Evolutionary conservation across 176 grass and related monocot species (phyloP), one percentile per base, ranked within the genome.

Genomic region (Oryza officinalis): DNA sequence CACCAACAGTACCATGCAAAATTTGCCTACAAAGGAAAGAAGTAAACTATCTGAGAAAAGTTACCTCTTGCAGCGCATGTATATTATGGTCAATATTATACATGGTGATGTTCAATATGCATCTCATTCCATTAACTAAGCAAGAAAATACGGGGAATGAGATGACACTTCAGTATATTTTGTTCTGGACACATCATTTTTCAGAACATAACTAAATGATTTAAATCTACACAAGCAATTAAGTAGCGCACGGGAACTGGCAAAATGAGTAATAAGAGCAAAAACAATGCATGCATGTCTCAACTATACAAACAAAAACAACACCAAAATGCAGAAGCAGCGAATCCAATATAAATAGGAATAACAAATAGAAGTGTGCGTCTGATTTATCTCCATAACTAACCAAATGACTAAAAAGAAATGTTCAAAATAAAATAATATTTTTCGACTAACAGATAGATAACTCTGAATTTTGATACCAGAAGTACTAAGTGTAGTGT

Each of bases 1-100:
- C 91, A 89, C 91, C 97, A 86, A 86, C 78, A 67, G 84, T 63
- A 76, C 93, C 97, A 89, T 94, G 97, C 84, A 99, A 89, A 82
- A 94, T 84, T 92, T 96, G 93, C 81, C 97, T 99, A 86, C 10
- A 70, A 77, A 33, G 41, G 35, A 27, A 18, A 66, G 67, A 25
- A 65, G 23, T 81, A 17, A 83, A 74, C 46, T 83, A 27, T 70
- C 5, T 60, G 28, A 71, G 27, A 73, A 68, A 47, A 75, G 15
- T 17, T 74, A 65, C 61, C 37, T 35, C 10, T 38, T 28, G 65
- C 23, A 69, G 26, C 20, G 86, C 30, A 72, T 33, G 25, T 46
- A 64, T 47, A 15, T 18, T 22, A 35, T 35, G 10, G 26, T 10
- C 40, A 75, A 83, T 65, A 63, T 67, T 13, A 78, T 26, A 75